A percentile compares a stretch with the other conserved stretches of the same genome.
These are phyloP conservation scores for Pyricularia grisea DNA, from an alignment of 2,329 filamentous ascomycete genomes.

Conservation along the genomic window DNA sequence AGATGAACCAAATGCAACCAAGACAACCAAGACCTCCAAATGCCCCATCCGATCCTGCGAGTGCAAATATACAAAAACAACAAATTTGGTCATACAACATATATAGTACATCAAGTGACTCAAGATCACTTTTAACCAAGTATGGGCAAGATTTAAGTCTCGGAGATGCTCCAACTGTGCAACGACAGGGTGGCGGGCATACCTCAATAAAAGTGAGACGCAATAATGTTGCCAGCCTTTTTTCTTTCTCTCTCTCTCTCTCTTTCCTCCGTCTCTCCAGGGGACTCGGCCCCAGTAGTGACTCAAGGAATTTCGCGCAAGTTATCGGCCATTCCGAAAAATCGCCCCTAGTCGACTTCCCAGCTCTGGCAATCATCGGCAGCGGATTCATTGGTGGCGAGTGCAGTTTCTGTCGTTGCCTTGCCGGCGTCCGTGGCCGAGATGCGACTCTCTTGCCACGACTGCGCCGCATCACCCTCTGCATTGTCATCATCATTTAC, in stretches of 20 bases:
- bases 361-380: neutral
- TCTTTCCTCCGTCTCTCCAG: neutral
- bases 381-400: neutral
- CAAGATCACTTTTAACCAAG: neutral
- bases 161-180: neutral
- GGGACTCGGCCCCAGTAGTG: neutral
- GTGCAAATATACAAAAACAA: neutral
- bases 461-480: neutral
- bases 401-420: neutral
- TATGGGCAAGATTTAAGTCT: neutral
- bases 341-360: slow-evolving; percentile 4
- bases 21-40: neutral
- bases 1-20: neutral
- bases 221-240: neutral
- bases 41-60: neutral
- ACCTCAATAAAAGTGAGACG: neutral
- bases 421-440: neutral
- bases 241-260: neutral
- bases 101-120: neutral
- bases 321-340: slow-evolving; percentile 2
- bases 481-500: neutral
- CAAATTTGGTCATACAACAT: neutral
- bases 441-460: neutral
- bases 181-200: neutral
- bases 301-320: neutral